Base-by-base conservation (phyloP, 257 asterid genomes). In the Paulownia fortunei region DNA sequence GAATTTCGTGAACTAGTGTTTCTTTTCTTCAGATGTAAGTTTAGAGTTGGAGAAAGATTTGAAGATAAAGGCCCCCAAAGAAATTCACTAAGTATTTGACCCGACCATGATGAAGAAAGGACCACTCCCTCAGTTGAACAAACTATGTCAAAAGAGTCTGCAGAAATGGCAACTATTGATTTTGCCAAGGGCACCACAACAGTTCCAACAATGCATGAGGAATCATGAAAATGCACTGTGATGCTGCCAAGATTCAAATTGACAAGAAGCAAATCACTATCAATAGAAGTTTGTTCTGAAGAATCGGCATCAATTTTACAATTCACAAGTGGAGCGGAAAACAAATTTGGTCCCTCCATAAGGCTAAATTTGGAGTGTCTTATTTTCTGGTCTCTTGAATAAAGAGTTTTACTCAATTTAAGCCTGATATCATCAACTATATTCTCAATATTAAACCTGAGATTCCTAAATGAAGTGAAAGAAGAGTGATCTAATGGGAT, bases 61-160 rank as follows among this genome's bases (percentile, higher is more conserved):
- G 90, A 81, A 47, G 85, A 83, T 77, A 82, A 72, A 73, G 98
- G 97, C 67, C 96, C 97, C 99, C 97, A 95, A 58, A 93, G 89
- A 76, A 76, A 84, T 80, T 90, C 89, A 78, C 52, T 81, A 65
- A 77, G 49, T 46, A 81, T 82, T 74, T 85, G 88, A 78, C 82
- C 41, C 90, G 88, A 91, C 91, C 90, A 89, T 69, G 89, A 76
- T 36, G 97, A 89, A 73, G 98, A 92, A 79, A 95, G 89, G 69
- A 78, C 73, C 77, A 87, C 76, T 68, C 97, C 94, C 65, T 91
- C 96, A 59, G 92, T 86, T 71, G 90, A 91, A 84, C 92, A 88
- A 52, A 85, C 77, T 64, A 95, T 24, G 76, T 91, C 96, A 74
- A 87, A 82, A 81, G 73, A 67, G 84, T 84, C 86, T 26, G 80